Percentiles rank a stretch among this genome's conserved stretches.
Evolutionary conservation across 2,329 filamentous ascomycete genomes (phyloP).

Genomic region (Sporothrix euskadiensis): DNA sequence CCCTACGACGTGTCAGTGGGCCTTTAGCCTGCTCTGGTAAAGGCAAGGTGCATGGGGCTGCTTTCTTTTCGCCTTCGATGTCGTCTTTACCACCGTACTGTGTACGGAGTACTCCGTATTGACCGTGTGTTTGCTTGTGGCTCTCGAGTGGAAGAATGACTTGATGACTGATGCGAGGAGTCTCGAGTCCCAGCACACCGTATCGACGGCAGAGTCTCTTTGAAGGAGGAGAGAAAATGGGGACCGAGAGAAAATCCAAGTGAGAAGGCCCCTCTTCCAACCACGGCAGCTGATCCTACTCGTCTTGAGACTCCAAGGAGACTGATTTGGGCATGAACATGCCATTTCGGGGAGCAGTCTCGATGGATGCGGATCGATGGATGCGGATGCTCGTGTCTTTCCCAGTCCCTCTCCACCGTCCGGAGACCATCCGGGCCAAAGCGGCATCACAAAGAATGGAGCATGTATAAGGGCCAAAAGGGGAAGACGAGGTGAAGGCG

Average conservation of each 20-base stretch:
- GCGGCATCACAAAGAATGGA: not conserved
- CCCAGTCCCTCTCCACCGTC: not conserved
- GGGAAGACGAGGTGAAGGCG: not conserved
- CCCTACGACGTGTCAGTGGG: conserved; percentile 22
- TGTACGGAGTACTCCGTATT: too few relatives aligned
- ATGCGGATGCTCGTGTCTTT: not conserved
- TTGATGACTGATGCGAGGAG: not conserved
- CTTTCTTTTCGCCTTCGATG: not conserved
- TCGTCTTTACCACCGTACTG: too few relatives aligned
- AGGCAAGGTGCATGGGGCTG: not conserved
- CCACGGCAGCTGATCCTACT: conserved; percentile 15
- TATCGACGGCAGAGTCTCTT: not conserved
- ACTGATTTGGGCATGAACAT: not conserved
- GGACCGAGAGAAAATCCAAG: not conserved
- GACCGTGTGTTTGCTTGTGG: not conserved
- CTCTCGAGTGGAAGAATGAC: not conserved
- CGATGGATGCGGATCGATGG: conserved; percentile 9
- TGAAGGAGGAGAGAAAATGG: not conserved
- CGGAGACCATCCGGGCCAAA: not conserved
- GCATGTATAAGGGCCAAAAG: not conserved
- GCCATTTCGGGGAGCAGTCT: conserved; percentile 2
- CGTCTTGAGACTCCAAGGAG: not conserved
- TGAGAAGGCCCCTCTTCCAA: not conserved
- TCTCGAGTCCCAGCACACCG: too few relatives aligned
- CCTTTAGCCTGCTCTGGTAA: not conserved